Base-by-base conservation (phyloP, 768 basidiomycete genomes). In the Trametes cinnabarina region DNA sequence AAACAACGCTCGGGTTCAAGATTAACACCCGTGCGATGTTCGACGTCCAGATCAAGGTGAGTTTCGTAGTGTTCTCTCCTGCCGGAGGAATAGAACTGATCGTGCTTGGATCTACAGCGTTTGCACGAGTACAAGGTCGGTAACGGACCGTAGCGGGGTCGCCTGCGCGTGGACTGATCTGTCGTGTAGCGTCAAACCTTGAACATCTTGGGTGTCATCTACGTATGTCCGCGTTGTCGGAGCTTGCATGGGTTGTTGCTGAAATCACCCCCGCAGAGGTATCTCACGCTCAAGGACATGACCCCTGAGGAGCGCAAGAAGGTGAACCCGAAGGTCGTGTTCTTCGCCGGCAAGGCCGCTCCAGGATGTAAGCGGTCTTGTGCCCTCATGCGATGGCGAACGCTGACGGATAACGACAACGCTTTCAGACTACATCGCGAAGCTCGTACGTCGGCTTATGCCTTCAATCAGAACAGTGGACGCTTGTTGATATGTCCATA, bases 321-420 rank as follows among this genome's bases (percentile, higher is more conserved):
- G 70, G 82, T 88, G 63, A 85, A 82, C 64, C 89, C 85, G n/a
- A 83, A 86, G 51, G 94, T 93, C 19, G 88, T 93, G n/a, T 90
- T 99, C 79, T 98, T 99, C 63, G 96, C 93, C 30, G 96, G 97
- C 62, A 98, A 98, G 72, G 94, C 96, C 51, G 96, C 96, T 0
- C 96, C 96, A 37, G 95, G 86, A 57, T 93, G 88, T 89, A 69
- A 68, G 86, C 76, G 7, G 19, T 25, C 14, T 17, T 19, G 28
- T 34, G 25, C 39, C n/a, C 14, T 12, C 19, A n/a, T 42, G 19
- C 4, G 11, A 43, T 20, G 39, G 34, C 15, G 19, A 61, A 10
- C 60, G 58, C 53, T 71, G 39, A 47, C 55, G 17, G 20, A 28
- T 17, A 1, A 32, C 12, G 6, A 11, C 6, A 17, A 47, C 4